These are phyloP conservation scores for Colletotrichum gloeosporioides DNA, from an alignment of 2,329 filamentous ascomycete genomes.

Conservation along the genomic window DNA sequence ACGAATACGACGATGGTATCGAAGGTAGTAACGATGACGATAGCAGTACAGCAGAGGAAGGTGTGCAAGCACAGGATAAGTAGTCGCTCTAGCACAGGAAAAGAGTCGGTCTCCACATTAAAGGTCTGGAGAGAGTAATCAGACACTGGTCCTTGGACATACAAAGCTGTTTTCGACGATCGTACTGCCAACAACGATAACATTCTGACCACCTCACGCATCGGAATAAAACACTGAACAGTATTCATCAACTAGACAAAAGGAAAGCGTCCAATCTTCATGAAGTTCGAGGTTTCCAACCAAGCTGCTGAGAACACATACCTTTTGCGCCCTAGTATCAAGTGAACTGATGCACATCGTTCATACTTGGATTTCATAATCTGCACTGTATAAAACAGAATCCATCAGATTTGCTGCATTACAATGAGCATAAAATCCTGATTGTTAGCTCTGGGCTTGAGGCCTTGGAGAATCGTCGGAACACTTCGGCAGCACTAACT, in stretches of 20 bases:
- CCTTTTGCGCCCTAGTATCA: background rate
- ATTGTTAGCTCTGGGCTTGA: too few relatives aligned
- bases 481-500: background rate
- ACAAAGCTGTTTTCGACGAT: too few relatives aligned
- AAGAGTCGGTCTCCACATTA: background rate
- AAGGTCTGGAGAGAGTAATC: background rate
- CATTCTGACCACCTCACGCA: too few relatives aligned
- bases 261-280: background rate
- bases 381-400: background rate
- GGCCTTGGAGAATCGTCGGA: background rate
- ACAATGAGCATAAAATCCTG: too few relatives aligned
- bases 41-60: background rate
- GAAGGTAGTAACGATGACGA: background rate
- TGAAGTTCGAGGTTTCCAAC: background rate
- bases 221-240: too few relatives aligned
- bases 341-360: background rate
- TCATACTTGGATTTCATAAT: background rate
- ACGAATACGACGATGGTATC: background rate
- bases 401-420: too few relatives aligned
- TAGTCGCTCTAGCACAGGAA: background rate
- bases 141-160: background rate
- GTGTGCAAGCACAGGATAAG: rapidly evolving
- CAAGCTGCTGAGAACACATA: background rate
- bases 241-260: too few relatives aligned
- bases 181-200: too few relatives aligned